A percentile compares a stretch with the other conserved stretches of the same genome.
Evolutionary conservation across 2,329 filamentous ascomycete species (phyloP).

Genomic region (Aspergillus thermomutatus): DNA sequence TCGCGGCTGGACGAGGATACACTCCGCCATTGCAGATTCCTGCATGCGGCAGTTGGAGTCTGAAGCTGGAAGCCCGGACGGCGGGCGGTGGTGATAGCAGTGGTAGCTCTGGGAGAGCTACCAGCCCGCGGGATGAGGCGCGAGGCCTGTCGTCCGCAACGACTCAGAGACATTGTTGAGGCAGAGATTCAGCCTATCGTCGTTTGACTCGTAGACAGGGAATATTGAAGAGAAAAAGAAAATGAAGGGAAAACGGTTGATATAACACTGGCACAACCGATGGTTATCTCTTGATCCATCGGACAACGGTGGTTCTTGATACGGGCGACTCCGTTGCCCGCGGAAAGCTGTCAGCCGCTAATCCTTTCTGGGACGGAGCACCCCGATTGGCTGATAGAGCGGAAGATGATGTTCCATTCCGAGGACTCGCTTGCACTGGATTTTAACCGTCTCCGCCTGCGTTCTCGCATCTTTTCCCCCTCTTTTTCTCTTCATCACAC

Average conservation of each 20-base stretch:
- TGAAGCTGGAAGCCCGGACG: slow-evolving; percentile 19
- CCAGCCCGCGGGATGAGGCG: slow-evolving; percentile 30
- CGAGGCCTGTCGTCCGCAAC: slow-evolving; percentile 33
- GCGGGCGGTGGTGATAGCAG: slow-evolving; percentile 16
- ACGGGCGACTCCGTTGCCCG: slow-evolving; percentile 31
- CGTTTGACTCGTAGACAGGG: background rate
- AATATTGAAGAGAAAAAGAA: slow-evolving; percentile 1
- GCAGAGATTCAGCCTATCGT: background rate
- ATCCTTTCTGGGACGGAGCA: slow-evolving; percentile 14
- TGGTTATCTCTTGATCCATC: slow-evolving; percentile 10
- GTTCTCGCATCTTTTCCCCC: slow-evolving; percentile 6
- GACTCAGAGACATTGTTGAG: slow-evolving; percentile 34
- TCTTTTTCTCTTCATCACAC: slow-evolving; percentile 34
- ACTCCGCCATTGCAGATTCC: slow-evolving; percentile 32
- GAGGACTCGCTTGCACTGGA: background rate
- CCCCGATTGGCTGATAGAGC: slow-evolving; percentile 7
- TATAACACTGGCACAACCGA: background rate
- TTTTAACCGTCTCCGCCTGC: background rate
- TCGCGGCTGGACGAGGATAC: slow-evolving; percentile 39
- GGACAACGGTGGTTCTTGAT: slow-evolving; percentile 18
- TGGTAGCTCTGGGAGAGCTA: slow-evolving; percentile 28
- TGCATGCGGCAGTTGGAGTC: slow-evolving; percentile 5
- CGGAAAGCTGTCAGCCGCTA: slow-evolving; percentile 33
- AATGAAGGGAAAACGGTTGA: background rate
- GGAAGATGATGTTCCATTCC: slow-evolving; percentile 8